A percentile compares a stretch with the other conserved stretches of the same genome.
Evolutionary conservation across 768 basidiomycete genomes (phyloP).

Genomic region (Pleurotus eryngii): DNA sequence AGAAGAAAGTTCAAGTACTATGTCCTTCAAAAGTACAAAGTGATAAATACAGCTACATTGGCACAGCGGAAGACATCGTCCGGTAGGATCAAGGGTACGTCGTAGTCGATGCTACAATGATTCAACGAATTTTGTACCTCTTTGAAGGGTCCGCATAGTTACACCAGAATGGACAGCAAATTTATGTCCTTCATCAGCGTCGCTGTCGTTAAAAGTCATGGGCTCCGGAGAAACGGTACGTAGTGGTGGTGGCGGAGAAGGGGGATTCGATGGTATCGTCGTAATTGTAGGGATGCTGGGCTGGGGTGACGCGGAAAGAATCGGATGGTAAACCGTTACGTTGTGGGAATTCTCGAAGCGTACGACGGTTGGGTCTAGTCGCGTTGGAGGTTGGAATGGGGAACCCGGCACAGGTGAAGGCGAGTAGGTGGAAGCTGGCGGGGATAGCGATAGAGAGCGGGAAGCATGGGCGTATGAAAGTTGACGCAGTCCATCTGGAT

Average conservation of each 20-base stretch:
- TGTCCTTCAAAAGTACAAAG: too few relatives aligned
- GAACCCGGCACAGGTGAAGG: neutral
- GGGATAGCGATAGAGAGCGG: neutral
- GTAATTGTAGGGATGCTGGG: conserved; percentile 6
- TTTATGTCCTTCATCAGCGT: conserved; percentile 1
- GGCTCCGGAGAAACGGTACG: conserved; percentile 1
- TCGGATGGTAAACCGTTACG: conserved; percentile 6
- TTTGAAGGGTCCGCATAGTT: conserved; percentile 10
- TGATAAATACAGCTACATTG: too few relatives aligned
- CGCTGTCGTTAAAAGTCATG: neutral
- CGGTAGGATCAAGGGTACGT: too few relatives aligned
- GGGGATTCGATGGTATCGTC: neutral
- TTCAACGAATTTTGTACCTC: conserved; percentile 15
- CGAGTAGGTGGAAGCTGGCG: neutral
- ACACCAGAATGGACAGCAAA: conserved; percentile 9
- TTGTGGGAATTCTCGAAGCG: neutral
- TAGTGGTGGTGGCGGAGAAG: neutral
- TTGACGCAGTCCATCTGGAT: conserved; percentile 1
- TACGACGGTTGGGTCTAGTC: conserved; percentile 3
- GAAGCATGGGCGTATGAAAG: neutral
- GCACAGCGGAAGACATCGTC: too few relatives aligned
- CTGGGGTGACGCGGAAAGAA: conserved; percentile 3
- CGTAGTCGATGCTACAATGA: conserved; percentile 7
- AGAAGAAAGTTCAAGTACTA: too few relatives aligned
- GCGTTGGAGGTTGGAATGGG: neutral